Evolutionary conservation across 257 asterid genomes (phyloP).

Genomic region (Salvia miltiorrhiza): DNA sequence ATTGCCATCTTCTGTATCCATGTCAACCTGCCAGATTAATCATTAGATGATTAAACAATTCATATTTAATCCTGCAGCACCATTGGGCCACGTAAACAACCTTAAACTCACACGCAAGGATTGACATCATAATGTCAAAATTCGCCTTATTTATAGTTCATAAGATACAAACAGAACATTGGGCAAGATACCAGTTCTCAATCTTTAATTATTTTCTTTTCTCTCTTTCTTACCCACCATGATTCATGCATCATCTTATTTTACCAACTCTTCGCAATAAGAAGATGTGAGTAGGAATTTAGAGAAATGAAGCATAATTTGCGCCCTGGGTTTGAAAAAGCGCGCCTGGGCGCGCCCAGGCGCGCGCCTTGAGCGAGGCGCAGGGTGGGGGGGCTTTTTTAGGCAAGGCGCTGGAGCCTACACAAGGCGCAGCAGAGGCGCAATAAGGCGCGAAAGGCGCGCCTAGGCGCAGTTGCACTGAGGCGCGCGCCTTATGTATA

Average conservation of each 20-base stretch:
- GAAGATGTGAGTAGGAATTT: slow-evolving; percentile 1
- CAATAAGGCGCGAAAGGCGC: too few species aligned
- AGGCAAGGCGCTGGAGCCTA: too few species aligned
- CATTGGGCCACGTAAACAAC: not conserved
- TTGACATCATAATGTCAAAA: slow-evolving; percentile 4
- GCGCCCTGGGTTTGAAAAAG: too few species aligned
- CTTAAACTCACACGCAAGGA: not conserved
- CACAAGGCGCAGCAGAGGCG: too few species aligned
- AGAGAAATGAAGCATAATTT: slow-evolving; percentile 11
- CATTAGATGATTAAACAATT: not conserved
- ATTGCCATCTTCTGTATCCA: slow-evolving; percentile 87
- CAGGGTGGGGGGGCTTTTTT: too few species aligned
- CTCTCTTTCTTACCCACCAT: not conserved
- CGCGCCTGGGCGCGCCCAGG: too few species aligned
- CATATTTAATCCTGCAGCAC: slow-evolving; percentile 1
- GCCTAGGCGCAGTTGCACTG: too few species aligned
- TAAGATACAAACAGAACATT: not conserved
- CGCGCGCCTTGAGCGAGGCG: too few species aligned
- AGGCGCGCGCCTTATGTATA: too few species aligned
- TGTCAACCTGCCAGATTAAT: slow-evolving; percentile 69
- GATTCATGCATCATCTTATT: not conserved
- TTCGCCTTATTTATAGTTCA: not conserved
- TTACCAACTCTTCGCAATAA: slow-evolving; percentile 17
- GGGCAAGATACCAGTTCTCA: not conserved
- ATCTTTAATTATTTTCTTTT: not conserved